Evolutionary conservation across 148 eudicot species (phyloP), one percentile per base, ranked within the genome.

Genomic region (Rhododendron griersonianum): DNA sequence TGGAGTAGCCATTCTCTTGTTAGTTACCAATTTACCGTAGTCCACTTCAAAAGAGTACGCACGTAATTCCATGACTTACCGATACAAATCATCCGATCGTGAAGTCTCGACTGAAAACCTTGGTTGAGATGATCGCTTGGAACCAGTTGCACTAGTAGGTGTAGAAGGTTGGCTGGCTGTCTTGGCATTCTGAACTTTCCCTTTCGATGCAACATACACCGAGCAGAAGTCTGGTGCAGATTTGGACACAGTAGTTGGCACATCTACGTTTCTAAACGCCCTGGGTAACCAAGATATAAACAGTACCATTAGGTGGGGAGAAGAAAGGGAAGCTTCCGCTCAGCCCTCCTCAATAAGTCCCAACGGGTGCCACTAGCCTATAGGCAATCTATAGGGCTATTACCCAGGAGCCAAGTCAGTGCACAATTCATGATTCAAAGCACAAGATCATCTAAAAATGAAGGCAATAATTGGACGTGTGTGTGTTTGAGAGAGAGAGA

Each of bases 181-280:
- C n/a, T 91, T 90, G 61, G 84, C 23, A 18, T 88, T 87, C 69
- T 85, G 90, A 61, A 88, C 90, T 87, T 88, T 93, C 80, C 88
- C 92, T 91, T 90, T 95, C 9, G 91, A 86, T 80, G 92, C 86
- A 11, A 88, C 93, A 44, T 92, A 90, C 14, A 95, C 91, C 18
- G 96, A 85, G 84, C 96, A 93, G 47, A 86, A 92, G 21, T 90
- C 90, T 35, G 96, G 96, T 84, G 91, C 98, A 57, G 75, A 69
- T 93, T 89, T 94, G 59, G 85, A 87, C 67, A 95, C 86, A 83
- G 84, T 79, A 33, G 93, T 90, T 25, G 96, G 92, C 50, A 93
- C 94, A 81, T 95, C 94, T 51, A 83, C 45, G 41, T 89, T 87
- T 81, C 86, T 95, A 71, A 95, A 90, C 75, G 90, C 90, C 93